Evolutionary conservation across 148 eudicot genomes (phyloP).

Genomic region (Cornus florida): DNA sequence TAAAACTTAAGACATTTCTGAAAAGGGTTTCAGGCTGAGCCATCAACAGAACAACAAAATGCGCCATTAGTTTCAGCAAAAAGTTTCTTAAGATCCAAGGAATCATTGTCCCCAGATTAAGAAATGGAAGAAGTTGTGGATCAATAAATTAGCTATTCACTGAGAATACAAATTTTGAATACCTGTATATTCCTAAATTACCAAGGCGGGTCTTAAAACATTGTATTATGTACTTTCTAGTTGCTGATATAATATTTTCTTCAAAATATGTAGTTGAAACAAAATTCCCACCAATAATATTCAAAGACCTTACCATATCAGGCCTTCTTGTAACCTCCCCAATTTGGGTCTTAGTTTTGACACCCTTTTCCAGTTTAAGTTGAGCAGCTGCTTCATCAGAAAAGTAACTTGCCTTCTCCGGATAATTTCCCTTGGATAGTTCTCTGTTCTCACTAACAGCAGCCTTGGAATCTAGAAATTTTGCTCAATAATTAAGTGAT

Average conservation of each 20-base stretch:
- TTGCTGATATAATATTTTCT: neutral
- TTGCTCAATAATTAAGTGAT: neutral
- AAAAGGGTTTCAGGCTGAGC: neutral
- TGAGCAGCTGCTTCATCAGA: neutral
- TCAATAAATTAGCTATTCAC: neutral
- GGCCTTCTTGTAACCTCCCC: constrained; percentile 23
- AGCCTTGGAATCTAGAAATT: constrained; percentile 7
- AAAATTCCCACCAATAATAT: neutral
- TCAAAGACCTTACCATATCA: constrained; percentile 9
- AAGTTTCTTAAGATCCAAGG: neutral
- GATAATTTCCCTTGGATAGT: neutral
- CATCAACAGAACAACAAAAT: neutral
- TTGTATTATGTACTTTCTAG: neutral
- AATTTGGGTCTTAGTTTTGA: constrained; percentile 6
- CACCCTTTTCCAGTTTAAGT: constrained; percentile 5
- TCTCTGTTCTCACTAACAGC: neutral
- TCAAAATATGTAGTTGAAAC: neutral
- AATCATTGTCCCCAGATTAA: neutral
- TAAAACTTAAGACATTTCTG: neutral
- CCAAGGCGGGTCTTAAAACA: no score
- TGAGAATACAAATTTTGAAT: neutral
- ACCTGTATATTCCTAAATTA: neutral
- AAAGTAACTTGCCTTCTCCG: constrained; percentile 1
- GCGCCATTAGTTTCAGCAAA: neutral
- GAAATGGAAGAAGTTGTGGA: neutral